phyloP scores from a whole-genome alignment of 2,329 filamentous ascomycete genomes.

The Fusarium sp. region DNA sequence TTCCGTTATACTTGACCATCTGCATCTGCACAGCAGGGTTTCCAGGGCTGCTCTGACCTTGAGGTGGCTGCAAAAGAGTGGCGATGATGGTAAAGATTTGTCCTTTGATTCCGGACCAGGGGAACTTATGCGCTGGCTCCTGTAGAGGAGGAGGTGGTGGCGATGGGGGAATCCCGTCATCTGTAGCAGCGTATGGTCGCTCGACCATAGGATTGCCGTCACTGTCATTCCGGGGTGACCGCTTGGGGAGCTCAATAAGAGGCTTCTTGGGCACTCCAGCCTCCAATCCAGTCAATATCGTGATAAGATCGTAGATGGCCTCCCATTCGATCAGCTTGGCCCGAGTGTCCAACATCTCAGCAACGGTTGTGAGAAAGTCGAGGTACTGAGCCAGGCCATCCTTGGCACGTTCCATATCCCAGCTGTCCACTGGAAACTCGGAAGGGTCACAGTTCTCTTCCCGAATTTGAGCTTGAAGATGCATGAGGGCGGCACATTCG shows the following conservation, averaged over 20 bases:
- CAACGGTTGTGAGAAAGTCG: conserved; percentile 89
- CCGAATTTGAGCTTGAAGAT: conserved; percentile 89
- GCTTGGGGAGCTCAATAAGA: conserved; percentile 58
- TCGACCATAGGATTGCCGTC: conserved; percentile 60
- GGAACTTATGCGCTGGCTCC: conserved; percentile 69
- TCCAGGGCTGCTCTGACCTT: conserved; percentile 65
- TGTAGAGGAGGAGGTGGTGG: conserved; percentile 60
- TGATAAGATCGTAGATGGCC: conserved; percentile 86
- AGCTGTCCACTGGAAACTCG: conserved; percentile 92
- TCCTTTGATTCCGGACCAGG: conserved; percentile 83
- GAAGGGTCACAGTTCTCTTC: conserved; percentile 77
- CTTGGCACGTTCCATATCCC: conserved; percentile 98
- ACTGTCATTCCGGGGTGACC: conserved; percentile 33
- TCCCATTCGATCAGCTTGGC: conserved; percentile 91
- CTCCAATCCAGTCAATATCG: conserved; percentile 86
- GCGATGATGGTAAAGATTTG: conserved; percentile 91
- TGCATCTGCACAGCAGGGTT: conserved; percentile 85
- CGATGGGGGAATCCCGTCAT: conserved; percentile 47
- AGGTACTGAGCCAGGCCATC: conserved; percentile 94
- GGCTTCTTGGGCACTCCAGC: conserved; percentile 85
- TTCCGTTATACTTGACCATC: conserved; percentile 83
- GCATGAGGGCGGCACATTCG: conserved; percentile 92
- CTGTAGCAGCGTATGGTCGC: conserved; percentile 63
- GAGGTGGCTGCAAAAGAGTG: conserved; percentile 85
- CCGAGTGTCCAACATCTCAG: conserved; percentile 84